Evolutionary conservation across 805 yeast species (phyloP), one percentile per base, ranked within the genome.

Genomic region (Zygoascus ofunaensis): DNA sequence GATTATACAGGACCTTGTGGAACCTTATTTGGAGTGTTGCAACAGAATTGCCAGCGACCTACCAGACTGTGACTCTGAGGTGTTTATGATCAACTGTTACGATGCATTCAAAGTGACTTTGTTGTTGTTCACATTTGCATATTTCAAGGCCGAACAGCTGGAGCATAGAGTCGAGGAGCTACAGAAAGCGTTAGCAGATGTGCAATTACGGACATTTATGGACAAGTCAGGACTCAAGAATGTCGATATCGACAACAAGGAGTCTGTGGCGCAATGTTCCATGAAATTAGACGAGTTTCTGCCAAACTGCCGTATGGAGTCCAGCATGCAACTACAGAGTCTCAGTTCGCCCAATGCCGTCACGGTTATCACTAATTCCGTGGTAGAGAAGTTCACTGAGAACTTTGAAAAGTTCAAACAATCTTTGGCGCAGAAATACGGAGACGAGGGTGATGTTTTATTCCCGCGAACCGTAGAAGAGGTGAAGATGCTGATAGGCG

Each of bases 331-430:
- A 17, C 52, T 66, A 22, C 58, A 57, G 34, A 37, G 51, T 15
- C 52, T 66, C 14, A 45, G 56, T 7, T 61, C 69, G n/a, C 68
- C 69, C 1, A 50, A 59, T 2, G 45, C 60, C 12, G 64, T 59
- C 2, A 51, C 57, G 10, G 50, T 50, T 8, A 59, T 65, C 17
- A 53, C 62, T 2, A 50, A 50, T 5, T 41, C 49, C 2, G 64
- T 68, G 3, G 50, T 61, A 5, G 45, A 47, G 49, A 43, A 55
- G 56, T 64, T 62, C 54, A 54, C 62, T 46, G 49, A 45, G 43
- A 53, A 50, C 50, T 59, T 62, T 53, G 44, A 61, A 14, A 42
- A 49, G 40, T 54, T 69, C 1, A 55, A 56, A 57, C 51, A 42
- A 47, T 46, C 39, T 48, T 53, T 49, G 33, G 54, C 42, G 24